A percentile compares a stretch with the other conserved stretches of the same genome.
phyloP scores from a whole-genome alignment of 1,139 yeast species.

The Saccharomyces hybrid region DNA sequence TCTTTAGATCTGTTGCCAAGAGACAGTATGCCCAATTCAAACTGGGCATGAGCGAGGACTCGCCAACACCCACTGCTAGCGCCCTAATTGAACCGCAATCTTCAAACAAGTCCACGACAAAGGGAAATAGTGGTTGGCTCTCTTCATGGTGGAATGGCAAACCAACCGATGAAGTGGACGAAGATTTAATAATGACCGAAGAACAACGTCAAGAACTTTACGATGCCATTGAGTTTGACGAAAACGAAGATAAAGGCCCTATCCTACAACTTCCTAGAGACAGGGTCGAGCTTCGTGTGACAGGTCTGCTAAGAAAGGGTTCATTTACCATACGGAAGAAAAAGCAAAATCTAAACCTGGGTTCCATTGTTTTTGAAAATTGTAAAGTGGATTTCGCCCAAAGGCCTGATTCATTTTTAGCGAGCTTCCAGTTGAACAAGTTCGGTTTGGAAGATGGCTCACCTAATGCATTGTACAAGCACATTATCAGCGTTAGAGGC shows the following conservation, averaged over 20 bases:
- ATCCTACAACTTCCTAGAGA: conserved; percentile 68
- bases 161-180: conserved; percentile 24
- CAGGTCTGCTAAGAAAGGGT: conserved; percentile 67
- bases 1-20: conserved; percentile 77
- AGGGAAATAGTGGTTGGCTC: conserved; percentile 43
- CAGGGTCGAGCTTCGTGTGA: conserved; percentile 56
- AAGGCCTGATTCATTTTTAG: conserved; percentile 69
- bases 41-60: conserved; percentile 15
- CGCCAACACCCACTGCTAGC: conserved; percentile 14
- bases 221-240: conserved; percentile 91
- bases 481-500: conserved; percentile 77
- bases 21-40: conserved; percentile 55
- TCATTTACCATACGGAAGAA: conserved; percentile 54
- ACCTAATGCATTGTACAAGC: conserved; percentile 62
- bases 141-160: conserved; percentile 52
- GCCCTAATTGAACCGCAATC: conserved; percentile 10
- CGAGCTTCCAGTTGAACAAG: conserved; percentile 70
- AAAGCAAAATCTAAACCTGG: conserved; percentile 43
- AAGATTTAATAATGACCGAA: conserved; percentile 44
- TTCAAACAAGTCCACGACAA: conserved; percentile 11
- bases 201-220: conserved; percentile 78
- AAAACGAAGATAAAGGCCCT: conserved; percentile 45
- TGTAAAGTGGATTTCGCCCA: conserved; percentile 68
- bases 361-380: conserved; percentile 77
- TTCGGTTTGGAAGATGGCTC: conserved; percentile 86